Evolutionary conservation across 805 yeast species (phyloP), one percentile per base, ranked within the genome.

Genomic region (Schizosaccharomyces lindneri): DNA sequence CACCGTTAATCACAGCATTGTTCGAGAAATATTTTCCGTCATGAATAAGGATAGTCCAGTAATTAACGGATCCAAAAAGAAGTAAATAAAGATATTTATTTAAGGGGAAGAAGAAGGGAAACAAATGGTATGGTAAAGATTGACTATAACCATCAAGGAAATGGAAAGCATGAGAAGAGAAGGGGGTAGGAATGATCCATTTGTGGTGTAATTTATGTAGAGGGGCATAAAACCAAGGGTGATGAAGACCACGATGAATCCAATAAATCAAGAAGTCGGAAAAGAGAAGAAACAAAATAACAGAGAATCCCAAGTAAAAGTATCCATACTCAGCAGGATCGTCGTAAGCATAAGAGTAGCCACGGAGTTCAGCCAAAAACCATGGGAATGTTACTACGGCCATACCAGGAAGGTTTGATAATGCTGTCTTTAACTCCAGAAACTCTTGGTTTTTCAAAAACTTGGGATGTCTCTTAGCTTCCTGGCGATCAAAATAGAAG

Each of bases 21-120:
- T 87, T 85, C 55, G 95, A 85, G 76, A 90, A 72, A 73, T 88
- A 93, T 71, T 89, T 93, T 66, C 98, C 98, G 70, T 93, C 98
- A 73, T 93, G 98, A 70, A 93, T 93, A 93, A 90, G 85, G 55
- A 93, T 95, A 15, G 98, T 87, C 98, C 98, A 93, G 72, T 90
- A 83, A 74, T 93, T 90, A 65, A 93, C 96, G 73, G 88, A 84
- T 0, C 90, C 82, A 76, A 93, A 93, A 65, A 93, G 75, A 19
- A 81, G 67, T 69, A 93, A 77, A 72, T 90, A 93, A 27, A 86
- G 80, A 31, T 86, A 74, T 74, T 89, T 93, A 75, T 93, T 89
- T 67, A 93, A 78, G 55, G 97, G 97, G 81, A 93, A 86, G 39
- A 93, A 36, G 72, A 93, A 80, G 64, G 97, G 97, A 74, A 79